Conservation (phyloP, 1,284 basidiomycete genomes). For the Meripilus lineatus region DNA sequence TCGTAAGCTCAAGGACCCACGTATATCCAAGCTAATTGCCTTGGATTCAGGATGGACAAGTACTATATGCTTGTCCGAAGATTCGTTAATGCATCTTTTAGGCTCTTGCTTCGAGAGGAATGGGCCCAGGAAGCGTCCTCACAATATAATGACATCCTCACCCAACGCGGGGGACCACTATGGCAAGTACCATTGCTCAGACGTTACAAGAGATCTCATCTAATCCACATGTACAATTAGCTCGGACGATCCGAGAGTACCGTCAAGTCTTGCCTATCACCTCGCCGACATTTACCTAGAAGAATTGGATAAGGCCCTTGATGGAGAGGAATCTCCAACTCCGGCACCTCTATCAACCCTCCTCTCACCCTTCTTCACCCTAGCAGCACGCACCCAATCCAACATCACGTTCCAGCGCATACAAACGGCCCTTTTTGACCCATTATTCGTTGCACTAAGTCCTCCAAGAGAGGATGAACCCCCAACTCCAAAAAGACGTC, state of each 20-base stretch:
- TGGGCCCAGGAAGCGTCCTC: slow-evolving; percentile 61
- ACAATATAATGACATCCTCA: slow-evolving; percentile 68
- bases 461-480: slow-evolving; percentile 18
- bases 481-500: slow-evolving; percentile 36
- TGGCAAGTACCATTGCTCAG: slow-evolving; percentile 46
- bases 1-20: too few species aligned
- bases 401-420: slow-evolving; percentile 66
- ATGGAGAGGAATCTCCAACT: slow-evolving; percentile 19
- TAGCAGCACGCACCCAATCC: slow-evolving; percentile 62
- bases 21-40: background rate
- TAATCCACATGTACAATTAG: slow-evolving; percentile 34
- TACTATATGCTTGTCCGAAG: slow-evolving; percentile 93
- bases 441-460: slow-evolving; percentile 50
- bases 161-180: slow-evolving; percentile 64
- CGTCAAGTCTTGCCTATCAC: slow-evolving; percentile 80
- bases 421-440: slow-evolving; percentile 58
- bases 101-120: slow-evolving; percentile 63
- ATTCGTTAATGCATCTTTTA: slow-evolving; percentile 83
- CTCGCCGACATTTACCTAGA: slow-evolving; percentile 87
- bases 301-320: slow-evolving; percentile 79
- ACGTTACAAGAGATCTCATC: slow-evolving; percentile 3
- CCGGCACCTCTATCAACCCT: slow-evolving; percentile 57
- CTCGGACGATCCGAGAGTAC: slow-evolving; percentile 68
- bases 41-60: slow-evolving; percentile 78
- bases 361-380: slow-evolving; percentile 62